Base-by-base conservation (phyloP, 1,284 basidiomycete genomes). In the Trametes pubescens region DNA sequence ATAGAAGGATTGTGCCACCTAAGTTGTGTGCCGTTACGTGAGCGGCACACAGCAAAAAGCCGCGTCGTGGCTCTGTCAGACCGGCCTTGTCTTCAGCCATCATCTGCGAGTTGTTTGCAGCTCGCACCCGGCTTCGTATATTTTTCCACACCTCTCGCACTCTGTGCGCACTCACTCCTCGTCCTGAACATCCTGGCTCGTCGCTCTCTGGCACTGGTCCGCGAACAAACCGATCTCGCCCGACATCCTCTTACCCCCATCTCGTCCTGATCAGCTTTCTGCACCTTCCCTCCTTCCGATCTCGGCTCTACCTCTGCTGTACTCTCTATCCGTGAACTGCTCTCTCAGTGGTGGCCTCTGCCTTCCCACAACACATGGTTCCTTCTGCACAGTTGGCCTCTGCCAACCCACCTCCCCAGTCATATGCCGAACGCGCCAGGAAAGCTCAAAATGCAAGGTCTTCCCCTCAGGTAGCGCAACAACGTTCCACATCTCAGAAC, bases 341-440 rank as follows among this genome's bases (percentile, higher is more conserved):
- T 47, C 37, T 63, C 52, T 47, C 53, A 29, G 37, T 60, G 44
- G 61, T 49, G 51, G 24, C 59, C 44, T n/a, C 52, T 46, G 46
- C 52, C 57, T 52, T 59, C 46, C 14, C 57, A 54, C 51, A 65
- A 66, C 65, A 61, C 71, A 82, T 82, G 82, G 75, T 78, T 67
- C 77, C 81, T 57, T 72, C 77, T 47, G 72, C 74, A 34, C 66
- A 74, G 51, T 75, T 74, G 59, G 62, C 69, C 38, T 37, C 71
- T 46, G 71, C 73, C 65, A 75, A 76, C 64, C 75, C 74, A 57
- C 78, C 77, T 67, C 74, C 74, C 60, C 77, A 85, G 56, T 87
- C 86, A 32, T 89, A 89, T 69, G 87, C 87, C 22, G 84, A 89
- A 65, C 82, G 83, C 65, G 86, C 85, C 59, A 89, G 83, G 78